phyloP scores from a whole-genome alignment of 2,329 filamentous ascomycete species.

The Penicillium sumatraense region DNA sequence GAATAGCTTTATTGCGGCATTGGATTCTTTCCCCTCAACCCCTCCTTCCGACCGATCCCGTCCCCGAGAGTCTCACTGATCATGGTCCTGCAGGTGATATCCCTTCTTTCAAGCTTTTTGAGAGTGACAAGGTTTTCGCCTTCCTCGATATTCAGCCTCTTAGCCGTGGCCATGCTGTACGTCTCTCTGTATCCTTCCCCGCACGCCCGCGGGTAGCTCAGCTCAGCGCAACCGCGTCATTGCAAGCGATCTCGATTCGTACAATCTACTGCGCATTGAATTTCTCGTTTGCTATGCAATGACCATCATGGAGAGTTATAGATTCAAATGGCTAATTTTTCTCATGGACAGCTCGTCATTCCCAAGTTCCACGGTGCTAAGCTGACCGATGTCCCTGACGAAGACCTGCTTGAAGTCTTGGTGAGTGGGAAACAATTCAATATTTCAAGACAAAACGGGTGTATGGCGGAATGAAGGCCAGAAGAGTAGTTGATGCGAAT shows the following conservation, averaged over 20 bases:
- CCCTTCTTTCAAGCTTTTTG: slow-evolving; percentile 93
- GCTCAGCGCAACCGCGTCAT: background rate
- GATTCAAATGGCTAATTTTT: background rate
- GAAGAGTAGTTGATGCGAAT: background rate
- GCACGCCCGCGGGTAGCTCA: slow-evolving; percentile 11
- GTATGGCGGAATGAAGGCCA: background rate
- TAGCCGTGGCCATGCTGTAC: slow-evolving; percentile 84
- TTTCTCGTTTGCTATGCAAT: no score
- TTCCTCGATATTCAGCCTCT: slow-evolving; percentile 96
- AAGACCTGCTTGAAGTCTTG: slow-evolving; percentile 79
- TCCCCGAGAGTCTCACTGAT: slow-evolving; percentile 5
- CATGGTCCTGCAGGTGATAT: slow-evolving; percentile 73
- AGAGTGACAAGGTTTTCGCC: slow-evolving; percentile 89
- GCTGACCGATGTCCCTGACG: slow-evolving; percentile 89
- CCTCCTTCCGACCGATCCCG: slow-evolving; percentile 1
- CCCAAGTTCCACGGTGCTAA: slow-evolving; percentile 94
- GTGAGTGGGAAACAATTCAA: slow-evolving; percentile 50
- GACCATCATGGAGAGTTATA: no score
- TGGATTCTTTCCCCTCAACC: background rate
- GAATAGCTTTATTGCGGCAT: background rate
- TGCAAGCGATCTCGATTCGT: background rate
- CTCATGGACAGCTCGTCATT: slow-evolving; percentile 75
- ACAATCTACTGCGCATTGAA: no score
- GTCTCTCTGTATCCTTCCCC: slow-evolving; percentile 34
- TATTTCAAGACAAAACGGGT: background rate